These are phyloP conservation scores for Telfairia occidentalis DNA, from an alignment of 331 rosid genomes.

Conservation along the genomic window DNA sequence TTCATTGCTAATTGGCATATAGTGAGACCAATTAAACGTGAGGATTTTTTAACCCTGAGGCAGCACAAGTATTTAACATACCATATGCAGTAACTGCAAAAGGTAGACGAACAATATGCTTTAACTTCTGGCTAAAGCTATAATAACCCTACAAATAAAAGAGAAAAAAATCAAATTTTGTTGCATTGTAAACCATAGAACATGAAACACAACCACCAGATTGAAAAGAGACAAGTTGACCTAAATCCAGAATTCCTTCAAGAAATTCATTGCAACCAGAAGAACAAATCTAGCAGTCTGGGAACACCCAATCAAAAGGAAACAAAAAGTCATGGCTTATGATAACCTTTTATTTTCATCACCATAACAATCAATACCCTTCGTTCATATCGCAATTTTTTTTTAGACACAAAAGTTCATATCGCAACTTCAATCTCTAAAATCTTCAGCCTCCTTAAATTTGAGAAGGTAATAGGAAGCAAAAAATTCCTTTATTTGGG, in stretches of 20 bases:
- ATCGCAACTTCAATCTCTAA: neutral
- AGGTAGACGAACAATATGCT: conserved; percentile 87
- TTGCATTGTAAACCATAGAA: conserved; percentile 9
- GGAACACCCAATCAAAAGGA: neutral
- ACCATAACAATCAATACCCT: neutral
- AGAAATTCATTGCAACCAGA: neutral
- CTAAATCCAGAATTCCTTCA: neutral
- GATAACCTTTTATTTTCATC: neutral
- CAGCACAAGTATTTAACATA: conserved; percentile 21
- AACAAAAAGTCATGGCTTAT: neutral
- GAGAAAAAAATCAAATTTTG: neutral
- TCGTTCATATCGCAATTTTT: neutral
- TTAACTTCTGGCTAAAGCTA: conserved; percentile 99
- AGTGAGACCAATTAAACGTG: neutral
- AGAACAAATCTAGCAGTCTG: neutral
- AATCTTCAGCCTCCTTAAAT: neutral
- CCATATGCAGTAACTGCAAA: conserved; percentile 87
- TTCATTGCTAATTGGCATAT: neutral
- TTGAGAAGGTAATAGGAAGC: conserved; percentile 5
- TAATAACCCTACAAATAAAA: conserved; percentile 64
- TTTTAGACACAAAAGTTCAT: too few species aligned
- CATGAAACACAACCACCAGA: neutral
- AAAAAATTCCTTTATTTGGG: neutral
- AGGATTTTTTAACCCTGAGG: neutral
- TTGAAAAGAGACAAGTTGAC: neutral